Conservation (phyloP, 2,329 filamentous ascomycete genomes). For the Fusarium sulawesiense region DNA sequence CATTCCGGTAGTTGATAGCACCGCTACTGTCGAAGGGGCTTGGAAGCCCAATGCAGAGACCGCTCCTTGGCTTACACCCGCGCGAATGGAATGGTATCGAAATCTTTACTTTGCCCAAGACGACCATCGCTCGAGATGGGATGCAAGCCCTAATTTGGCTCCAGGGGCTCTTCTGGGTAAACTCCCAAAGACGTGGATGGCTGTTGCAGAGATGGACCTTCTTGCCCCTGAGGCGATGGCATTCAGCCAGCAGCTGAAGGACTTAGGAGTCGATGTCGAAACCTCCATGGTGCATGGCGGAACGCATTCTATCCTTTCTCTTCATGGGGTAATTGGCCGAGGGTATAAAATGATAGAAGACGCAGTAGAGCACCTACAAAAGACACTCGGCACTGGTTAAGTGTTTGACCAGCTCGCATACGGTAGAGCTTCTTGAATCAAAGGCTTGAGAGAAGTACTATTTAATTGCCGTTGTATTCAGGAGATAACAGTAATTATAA, state of each 20-base stretch:
- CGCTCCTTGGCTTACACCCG: constrained; percentile 50
- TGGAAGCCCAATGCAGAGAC: constrained; percentile 45
- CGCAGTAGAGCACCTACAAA: constrained; percentile 35
- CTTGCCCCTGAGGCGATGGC: constrained; percentile 48
- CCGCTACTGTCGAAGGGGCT: constrained; percentile 44
- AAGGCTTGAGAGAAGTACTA: neutral
- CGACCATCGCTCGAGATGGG: constrained; percentile 43
- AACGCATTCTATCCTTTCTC: constrained; percentile 44
- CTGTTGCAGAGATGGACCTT: constrained; percentile 50
- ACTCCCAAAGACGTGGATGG: constrained; percentile 49
- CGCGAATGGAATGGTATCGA: constrained; percentile 53
- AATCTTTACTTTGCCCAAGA: constrained; percentile 48
- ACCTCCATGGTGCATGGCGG: constrained; percentile 37
- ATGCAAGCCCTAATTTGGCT: constrained; percentile 50
- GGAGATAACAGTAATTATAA: neutral
- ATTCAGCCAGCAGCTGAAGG: constrained; percentile 46
- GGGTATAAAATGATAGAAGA: constrained; percentile 43
- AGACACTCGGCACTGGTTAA: constrained; percentile 32
- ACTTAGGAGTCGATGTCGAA: constrained; percentile 35
- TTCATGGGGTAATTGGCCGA: constrained; percentile 42
- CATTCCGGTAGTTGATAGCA: constrained; percentile 52
- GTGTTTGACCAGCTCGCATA: neutral
- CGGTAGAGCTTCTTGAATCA: neutral
- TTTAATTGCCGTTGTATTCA: neutral
- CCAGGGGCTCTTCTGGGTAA: constrained; percentile 39